A percentile compares a stretch with the other conserved stretches of the same genome.
Evolutionary conservation across 2,329 filamentous ascomycete species (phyloP).

Genomic region (Beauveria caledonica): DNA sequence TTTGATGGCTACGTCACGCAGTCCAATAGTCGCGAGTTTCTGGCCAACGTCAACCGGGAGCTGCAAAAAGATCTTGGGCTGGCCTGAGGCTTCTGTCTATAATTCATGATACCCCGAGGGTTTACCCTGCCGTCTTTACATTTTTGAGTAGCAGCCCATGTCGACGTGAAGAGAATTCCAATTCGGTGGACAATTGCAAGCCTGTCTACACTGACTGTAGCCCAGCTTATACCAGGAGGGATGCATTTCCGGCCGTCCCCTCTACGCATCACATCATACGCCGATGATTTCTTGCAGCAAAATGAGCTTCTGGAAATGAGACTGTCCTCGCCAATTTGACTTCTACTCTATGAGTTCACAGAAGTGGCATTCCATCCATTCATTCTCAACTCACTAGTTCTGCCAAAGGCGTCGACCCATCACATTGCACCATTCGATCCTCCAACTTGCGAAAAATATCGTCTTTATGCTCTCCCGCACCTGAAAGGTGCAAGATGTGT

Average conservation of each 20-base stretch:
- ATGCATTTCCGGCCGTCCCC: background rate
- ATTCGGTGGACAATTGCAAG: background rate
- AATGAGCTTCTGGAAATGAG: no score
- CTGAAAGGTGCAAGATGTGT: slow-evolving; percentile 25
- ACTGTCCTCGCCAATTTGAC: background rate
- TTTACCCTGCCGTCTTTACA: background rate
- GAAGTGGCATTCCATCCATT: background rate
- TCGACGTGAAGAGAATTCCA: background rate
- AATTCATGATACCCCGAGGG: background rate
- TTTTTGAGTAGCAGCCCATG: background rate
- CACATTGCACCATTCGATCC: background rate
- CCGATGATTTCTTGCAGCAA: background rate
- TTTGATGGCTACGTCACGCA: background rate
- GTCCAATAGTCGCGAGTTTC: background rate
- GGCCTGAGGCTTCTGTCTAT: background rate
- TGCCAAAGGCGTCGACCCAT: background rate
- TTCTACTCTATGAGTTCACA: background rate
- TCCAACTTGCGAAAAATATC: slow-evolving; percentile 15
- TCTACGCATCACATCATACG: background rate
- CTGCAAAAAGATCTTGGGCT: background rate
- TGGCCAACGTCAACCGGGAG: background rate
- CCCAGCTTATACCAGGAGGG: background rate
- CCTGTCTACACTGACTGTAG: background rate
- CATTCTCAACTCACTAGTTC: background rate
- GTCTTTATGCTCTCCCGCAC: slow-evolving; percentile 25